Conservation (phyloP, 805 yeast genomes). For the Ogataea saltuana region DNA sequence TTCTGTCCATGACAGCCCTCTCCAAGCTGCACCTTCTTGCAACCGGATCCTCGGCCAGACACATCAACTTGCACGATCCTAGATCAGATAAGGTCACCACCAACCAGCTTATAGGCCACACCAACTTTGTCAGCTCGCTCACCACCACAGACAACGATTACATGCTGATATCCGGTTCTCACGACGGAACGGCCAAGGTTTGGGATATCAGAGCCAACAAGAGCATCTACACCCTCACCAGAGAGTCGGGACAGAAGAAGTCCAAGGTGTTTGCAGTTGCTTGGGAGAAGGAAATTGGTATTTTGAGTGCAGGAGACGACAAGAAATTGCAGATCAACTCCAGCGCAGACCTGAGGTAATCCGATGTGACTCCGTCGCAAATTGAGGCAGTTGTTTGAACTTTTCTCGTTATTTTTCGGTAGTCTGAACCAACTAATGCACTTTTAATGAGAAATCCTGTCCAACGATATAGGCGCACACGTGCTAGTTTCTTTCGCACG, state of each 20-base stretch:
- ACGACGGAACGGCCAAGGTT: constrained; percentile 91
- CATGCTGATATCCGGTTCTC: constrained; percentile 89
- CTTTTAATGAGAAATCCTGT: no score
- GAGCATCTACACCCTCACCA: constrained; percentile 76
- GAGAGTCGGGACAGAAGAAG: constrained; percentile 58
- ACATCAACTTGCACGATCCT: constrained; percentile 91
- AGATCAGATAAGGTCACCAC: constrained; percentile 68
- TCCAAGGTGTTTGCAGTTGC: constrained; percentile 81
- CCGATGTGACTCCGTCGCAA: no score
- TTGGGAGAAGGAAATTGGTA: constrained; percentile 80
- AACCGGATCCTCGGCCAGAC: constrained; percentile 98
- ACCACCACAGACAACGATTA: constrained; percentile 76
- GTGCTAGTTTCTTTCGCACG: constrained; percentile 34
- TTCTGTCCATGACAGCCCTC: constrained; percentile 72
- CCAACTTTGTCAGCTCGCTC: constrained; percentile 83
- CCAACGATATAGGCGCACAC: no score
- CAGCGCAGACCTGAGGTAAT: constrained; percentile 29
- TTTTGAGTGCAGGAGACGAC: constrained; percentile 92
- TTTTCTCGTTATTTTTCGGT: no score
- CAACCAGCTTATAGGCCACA: constrained; percentile 81
- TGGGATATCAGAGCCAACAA: constrained; percentile 93
- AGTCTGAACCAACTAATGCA: no score
- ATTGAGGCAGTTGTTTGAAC: no score
- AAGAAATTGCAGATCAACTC: constrained; percentile 84
- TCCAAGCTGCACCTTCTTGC: constrained; percentile 71